Evolutionary conservation across 345 rosid species (phyloP), one percentile per base, ranked within the genome.

Genomic region (Hibiscus mutabilis): DNA sequence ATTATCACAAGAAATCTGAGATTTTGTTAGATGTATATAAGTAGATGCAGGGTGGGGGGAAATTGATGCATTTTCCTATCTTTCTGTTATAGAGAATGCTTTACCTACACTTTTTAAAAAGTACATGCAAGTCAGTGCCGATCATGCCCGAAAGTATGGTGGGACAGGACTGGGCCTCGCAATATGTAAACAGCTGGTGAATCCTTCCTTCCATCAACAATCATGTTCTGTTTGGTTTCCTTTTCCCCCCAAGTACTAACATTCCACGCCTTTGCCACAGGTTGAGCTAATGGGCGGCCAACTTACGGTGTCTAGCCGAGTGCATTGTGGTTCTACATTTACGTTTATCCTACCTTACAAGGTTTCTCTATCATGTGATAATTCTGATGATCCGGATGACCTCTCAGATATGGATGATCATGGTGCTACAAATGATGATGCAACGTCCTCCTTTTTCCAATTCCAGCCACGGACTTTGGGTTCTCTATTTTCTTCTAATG

Each of bases 101-200:
- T 57, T 90, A 57, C 97, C 99, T n/a, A 85, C 89, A 69, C 76
- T 92, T 22, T 92, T 95, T 68, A 89, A 89, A 77, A 87, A 84
- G 81, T 95, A 95, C 78, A 92, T 92, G 97, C 99, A 92, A 92
- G 99, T 86, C 56, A 85, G 97, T 4, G 85, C 97, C 0, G 97
- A 89, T 86, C 93, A 90, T 82, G 93, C 97, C 18, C 87, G 97
- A n/a, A 92, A 92, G 74, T 95, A 95, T 71, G 96, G 99, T 21
- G 97, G 98, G 68, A 95, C 99, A 8, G 99, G 99, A 73, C 84
- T 92, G 24, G 97, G 99, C 68, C 97, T 95, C 6, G 97, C 97
- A 69, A 95, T 95, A 70, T 95, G 99, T 85, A 95, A 95, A 82
- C 97, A 95, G 73, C 83, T 95, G 93, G 99, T 95, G 65, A 79